phyloP scores from a whole-genome alignment of 2,329 filamentous ascomycete species.

The Trichothecium roseum region DNA sequence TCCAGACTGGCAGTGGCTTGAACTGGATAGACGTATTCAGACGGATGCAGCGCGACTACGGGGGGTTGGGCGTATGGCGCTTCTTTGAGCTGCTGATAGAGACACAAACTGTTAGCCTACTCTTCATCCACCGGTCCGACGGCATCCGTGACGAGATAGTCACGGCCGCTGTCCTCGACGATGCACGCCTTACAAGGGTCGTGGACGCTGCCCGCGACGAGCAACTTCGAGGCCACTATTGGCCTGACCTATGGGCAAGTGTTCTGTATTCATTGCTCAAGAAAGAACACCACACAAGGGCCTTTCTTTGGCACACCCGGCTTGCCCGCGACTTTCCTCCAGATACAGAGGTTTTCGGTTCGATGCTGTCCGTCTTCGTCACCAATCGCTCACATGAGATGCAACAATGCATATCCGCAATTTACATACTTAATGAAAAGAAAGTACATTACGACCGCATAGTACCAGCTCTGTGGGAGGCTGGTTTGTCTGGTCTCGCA shows the following conservation, averaged over 20 bases:
- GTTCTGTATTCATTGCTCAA: slow-evolving; percentile 32
- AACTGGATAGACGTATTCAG: too few species aligned
- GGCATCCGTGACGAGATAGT: slow-evolving; percentile 19
- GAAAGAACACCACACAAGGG: slow-evolving; percentile 24
- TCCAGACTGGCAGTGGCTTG: too few species aligned
- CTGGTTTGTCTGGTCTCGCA: slow-evolving; percentile 33
- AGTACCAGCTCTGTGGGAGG: slow-evolving; percentile 38
- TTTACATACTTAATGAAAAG: slow-evolving; percentile 34
- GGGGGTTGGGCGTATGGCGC: slow-evolving; percentile 1
- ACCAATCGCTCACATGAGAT: slow-evolving; percentile 22
- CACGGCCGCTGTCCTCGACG: slow-evolving; percentile 14
- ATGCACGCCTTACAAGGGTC: slow-evolving; percentile 14
- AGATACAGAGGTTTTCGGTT: slow-evolving; percentile 26
- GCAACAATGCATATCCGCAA: slow-evolving; percentile 27
- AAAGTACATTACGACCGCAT: slow-evolving; percentile 38
- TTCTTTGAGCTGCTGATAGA: slow-evolving; percentile 1
- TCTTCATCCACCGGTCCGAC: slow-evolving; percentile 13
- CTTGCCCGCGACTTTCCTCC: slow-evolving; percentile 33
- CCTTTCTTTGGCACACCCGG: slow-evolving; percentile 36
- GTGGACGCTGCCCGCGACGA: slow-evolving; percentile 11
- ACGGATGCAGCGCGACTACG: too few species aligned
- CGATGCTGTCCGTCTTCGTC: slow-evolving; percentile 32
- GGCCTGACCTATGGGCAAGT: slow-evolving; percentile 41
- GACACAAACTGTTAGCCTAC: slow-evolving; percentile 5
- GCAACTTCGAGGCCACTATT: slow-evolving; percentile 28